A percentile compares a stretch with the other conserved stretches of the same genome.
Evolutionary conservation across 1,284 basidiomycete genomes (phyloP).

Genomic region (Veloboletus limbatus): DNA sequence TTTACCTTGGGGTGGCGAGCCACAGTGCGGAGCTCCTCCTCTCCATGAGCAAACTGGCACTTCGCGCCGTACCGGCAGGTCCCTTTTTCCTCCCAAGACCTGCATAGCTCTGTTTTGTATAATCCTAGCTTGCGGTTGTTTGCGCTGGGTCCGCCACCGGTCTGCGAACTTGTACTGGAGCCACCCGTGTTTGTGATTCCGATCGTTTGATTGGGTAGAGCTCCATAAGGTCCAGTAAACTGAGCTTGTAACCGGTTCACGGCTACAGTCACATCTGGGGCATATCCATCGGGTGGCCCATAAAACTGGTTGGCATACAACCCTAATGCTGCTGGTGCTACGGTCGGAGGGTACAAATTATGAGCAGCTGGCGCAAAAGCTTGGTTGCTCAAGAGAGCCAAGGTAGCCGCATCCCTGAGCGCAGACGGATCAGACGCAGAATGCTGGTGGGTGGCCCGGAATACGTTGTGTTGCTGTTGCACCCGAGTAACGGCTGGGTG

Average conservation of each 20-base stretch:
- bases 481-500: conserved; percentile 67
- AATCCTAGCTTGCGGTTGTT: conserved; percentile 85
- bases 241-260: conserved; percentile 54
- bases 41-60: conserved; percentile 90
- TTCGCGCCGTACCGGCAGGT: conserved; percentile 83
- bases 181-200: conserved; percentile 40
- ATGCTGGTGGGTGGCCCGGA: conserved; percentile 70
- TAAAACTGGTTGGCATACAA: conserved; percentile 72
- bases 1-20: conserved; percentile 82
- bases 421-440: conserved; percentile 76
- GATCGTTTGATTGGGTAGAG: conserved; percentile 38
- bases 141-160: conserved; percentile 66
- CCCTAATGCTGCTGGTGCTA: conserved; percentile 48
- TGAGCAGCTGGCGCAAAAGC: conserved; percentile 44
- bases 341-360: conserved; percentile 48
- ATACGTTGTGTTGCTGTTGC: conserved; percentile 71
- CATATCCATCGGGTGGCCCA: conserved; percentile 55
- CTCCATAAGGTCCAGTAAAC: conserved; percentile 57
- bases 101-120: conserved; percentile 90
- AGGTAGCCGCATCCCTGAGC: conserved; percentile 60
- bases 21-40: conserved; percentile 80
- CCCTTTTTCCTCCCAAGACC: conserved; percentile 93
- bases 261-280: conserved; percentile 56
- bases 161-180: conserved; percentile 33
- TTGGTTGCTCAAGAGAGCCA: conserved; percentile 60